Base-by-base conservation (phyloP, 78 protist species). In the Dictyostelium purpureum region DNA sequence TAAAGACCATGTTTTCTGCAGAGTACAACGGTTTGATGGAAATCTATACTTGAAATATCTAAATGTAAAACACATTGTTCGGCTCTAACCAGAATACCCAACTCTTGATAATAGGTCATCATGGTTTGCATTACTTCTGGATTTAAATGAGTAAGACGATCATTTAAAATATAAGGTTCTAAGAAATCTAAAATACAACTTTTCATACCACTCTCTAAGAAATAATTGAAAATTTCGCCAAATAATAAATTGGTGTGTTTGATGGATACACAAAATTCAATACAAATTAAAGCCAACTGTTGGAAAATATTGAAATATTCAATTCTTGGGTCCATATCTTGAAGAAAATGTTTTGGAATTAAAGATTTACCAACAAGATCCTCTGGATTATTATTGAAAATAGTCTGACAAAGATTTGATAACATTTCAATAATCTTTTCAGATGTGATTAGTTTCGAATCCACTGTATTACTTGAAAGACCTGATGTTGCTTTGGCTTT, bases 61-160 rank as follows among this genome's bases (percentile, higher is more conserved):
- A 94, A 54, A 63, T 79, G 93, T 7, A 94, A 37, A 6, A 94
- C 40, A 87, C 96, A 94, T 76, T 73, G 93, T 74, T 85, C 93
- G 19, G 92, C 94, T 38, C 88, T 47, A 2, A 35, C 52, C 47
- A 83, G 54, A 1, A 63, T 61, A 11, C 73, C 65, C 0, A 56
- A 35, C 19, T 73, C 89, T 45, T 67, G 78, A 31, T 66, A 87
- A 43, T 79, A 82, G 24, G 49, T 47, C 78, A 94, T 90, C 49
- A 94, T 40, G 28, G 19, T 65, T 75, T 94, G 63, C 94, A 94
- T 87, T 5, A 94, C 88, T 24, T 65, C 90, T 10, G 96, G 96
- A 40, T 85, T 52, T 16, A 94, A 42, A 54, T 59, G 26, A 4
- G 65, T 31, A 6, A 94, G 38, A 24, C 87, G 43, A 67, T 87